Evolutionary conservation across 208 protist genomes (phyloP).

Genomic region (Naegleria fowleri): DNA sequence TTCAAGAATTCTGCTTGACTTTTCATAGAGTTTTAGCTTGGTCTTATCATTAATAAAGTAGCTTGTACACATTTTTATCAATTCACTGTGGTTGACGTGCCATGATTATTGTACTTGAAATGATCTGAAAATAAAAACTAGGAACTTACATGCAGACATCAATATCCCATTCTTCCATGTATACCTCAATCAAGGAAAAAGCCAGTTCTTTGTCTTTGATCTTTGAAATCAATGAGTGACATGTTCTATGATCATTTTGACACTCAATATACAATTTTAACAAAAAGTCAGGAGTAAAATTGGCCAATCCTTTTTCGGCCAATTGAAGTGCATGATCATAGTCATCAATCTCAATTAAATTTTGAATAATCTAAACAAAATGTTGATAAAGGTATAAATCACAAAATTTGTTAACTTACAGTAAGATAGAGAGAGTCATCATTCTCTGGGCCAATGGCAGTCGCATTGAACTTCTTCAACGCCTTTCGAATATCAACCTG

Average conservation of each 20-base stretch:
- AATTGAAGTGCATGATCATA: not conserved
- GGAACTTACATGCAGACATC: not conserved
- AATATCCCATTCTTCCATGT: not conserved
- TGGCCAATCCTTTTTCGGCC: not conserved
- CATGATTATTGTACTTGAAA: too few relatives aligned
- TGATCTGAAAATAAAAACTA: too few relatives aligned
- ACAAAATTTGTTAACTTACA: too few relatives aligned
- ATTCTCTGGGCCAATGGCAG: not conserved
- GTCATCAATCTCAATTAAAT: not conserved
- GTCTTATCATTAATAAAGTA: not conserved
- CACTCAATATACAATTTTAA: not conserved
- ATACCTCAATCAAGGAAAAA: not conserved
- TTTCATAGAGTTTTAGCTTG: not conserved
- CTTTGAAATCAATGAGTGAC: not conserved
- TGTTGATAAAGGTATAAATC: too few relatives aligned
- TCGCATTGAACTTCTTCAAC: not conserved
- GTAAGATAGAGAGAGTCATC: not conserved
- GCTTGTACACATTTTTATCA: not conserved
- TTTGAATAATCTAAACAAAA: not conserved
- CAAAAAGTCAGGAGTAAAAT: not conserved
- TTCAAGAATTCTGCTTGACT: not conserved
- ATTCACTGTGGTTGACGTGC: not conserved
- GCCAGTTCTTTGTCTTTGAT: not conserved
- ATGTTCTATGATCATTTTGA: not conserved
- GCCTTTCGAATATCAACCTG: not conserved